Evolutionary conservation across 2,329 filamentous ascomycete genomes (phyloP).

Genomic region (Colletotrichum camelliae): DNA sequence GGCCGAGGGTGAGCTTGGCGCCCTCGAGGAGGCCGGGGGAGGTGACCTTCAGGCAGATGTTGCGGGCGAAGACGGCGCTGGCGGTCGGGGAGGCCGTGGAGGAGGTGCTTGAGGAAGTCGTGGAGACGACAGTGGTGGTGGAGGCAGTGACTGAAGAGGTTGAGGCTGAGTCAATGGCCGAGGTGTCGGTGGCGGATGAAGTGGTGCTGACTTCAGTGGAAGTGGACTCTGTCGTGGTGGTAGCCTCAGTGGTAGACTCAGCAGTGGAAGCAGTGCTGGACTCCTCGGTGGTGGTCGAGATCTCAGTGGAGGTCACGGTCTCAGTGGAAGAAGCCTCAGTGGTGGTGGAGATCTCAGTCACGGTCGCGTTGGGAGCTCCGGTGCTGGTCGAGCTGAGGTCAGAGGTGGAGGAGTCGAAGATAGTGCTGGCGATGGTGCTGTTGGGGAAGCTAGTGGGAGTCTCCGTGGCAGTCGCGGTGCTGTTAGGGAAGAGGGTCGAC

Average conservation of each 20-base stretch:
- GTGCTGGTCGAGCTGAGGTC: neutral
- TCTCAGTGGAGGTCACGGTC: neutral
- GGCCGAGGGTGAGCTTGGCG: neutral
- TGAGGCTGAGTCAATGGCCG: neutral
- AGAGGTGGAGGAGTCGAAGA: neutral
- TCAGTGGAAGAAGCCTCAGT: neutral
- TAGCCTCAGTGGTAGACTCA: neutral
- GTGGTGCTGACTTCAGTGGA: neutral
- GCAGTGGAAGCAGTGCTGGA: neutral
- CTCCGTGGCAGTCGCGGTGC: neutral
- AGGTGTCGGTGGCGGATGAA: neutral
- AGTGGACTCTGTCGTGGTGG: neutral
- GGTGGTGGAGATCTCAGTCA: neutral
- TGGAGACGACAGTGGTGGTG: neutral
- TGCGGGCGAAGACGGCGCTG: neutral
- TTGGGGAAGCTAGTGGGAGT: neutral
- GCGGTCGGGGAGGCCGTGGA: neutral
- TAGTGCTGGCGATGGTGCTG: neutral
- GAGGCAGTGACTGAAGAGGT: neutral
- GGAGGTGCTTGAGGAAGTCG: neutral
- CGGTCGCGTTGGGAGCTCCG: neutral
- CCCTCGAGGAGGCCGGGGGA: neutral
- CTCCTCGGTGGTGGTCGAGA: neutral
- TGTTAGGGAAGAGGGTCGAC: neutral
- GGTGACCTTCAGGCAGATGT: slow-evolving; percentile 14